Percentiles rank a stretch among this genome's conserved stretches.
These are phyloP conservation scores for Ogataea pini DNA, from an alignment of 805 yeast species.

Conservation along the genomic window DNA sequence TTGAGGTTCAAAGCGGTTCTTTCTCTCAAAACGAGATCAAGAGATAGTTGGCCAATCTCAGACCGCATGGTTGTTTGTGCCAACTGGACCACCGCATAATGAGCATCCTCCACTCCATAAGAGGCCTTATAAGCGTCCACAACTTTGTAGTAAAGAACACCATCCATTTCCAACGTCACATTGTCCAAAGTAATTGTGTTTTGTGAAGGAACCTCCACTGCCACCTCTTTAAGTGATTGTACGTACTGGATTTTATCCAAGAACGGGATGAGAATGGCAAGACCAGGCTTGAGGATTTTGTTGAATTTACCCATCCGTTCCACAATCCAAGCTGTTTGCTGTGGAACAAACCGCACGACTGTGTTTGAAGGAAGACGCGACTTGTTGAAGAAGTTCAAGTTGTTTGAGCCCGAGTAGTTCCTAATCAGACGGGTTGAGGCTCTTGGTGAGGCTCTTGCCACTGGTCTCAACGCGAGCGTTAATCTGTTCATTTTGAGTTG, in stretches of 20 bases:
- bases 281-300: slow-evolving; percentile 69
- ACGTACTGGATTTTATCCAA: slow-evolving; percentile 78
- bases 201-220: slow-evolving; percentile 83
- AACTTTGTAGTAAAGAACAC: slow-evolving; percentile 75
- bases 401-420: slow-evolving; percentile 16
- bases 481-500: background rate
- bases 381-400: slow-evolving; percentile 29
- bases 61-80: slow-evolving; percentile 92
- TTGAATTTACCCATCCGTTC: slow-evolving; percentile 89
- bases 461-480: slow-evolving; percentile 4
- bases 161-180: slow-evolving; percentile 82
- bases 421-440: background rate
- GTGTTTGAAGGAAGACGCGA: slow-evolving; percentile 71
- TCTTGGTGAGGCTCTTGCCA: slow-evolving; percentile 6
- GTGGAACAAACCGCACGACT: slow-evolving; percentile 77
- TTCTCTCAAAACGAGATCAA: slow-evolving; percentile 77
- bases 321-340: slow-evolving; percentile 88
- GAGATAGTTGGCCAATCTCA: slow-evolving; percentile 79
- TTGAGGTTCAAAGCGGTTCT: slow-evolving; percentile 70
- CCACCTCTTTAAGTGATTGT: slow-evolving; percentile 78
- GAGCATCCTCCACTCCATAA: slow-evolving; percentile 86
- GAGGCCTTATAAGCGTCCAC: slow-evolving; percentile 82
- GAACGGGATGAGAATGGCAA: slow-evolving; percentile 71
- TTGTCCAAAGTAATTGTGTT: slow-evolving; percentile 85
- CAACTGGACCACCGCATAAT: slow-evolving; percentile 79